Evolutionary conservation across 148 eudicot species (phyloP).

Genomic region (Arctostaphylos glauca): DNA sequence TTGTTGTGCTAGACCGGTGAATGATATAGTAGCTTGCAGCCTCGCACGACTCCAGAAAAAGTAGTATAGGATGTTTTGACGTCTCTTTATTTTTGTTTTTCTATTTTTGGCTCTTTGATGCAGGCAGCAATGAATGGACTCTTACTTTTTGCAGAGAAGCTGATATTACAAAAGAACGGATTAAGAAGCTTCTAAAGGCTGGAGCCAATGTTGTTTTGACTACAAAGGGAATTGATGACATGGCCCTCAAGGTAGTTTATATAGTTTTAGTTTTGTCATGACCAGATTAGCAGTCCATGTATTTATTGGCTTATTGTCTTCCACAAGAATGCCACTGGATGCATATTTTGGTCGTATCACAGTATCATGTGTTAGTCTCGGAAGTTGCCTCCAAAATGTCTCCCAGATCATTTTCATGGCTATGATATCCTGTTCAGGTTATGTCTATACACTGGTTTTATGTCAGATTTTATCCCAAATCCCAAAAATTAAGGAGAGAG

Average conservation of each 20-base stretch:
- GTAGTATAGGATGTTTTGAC: no score
- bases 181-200: slow-evolving; percentile 84
- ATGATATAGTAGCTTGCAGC: no score
- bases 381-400: not conserved
- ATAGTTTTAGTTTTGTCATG: not conserved
- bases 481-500: not conserved
- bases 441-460: not conserved
- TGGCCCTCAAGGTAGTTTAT: slow-evolving; percentile 82
- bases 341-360: not conserved
- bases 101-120: not conserved
- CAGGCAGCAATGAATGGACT: no score
- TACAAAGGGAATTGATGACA: slow-evolving; percentile 96
- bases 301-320: not conserved
- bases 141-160: slow-evolving; percentile 68
- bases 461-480: not conserved
- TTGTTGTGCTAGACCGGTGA: not conserved
- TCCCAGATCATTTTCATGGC: not conserved
- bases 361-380: not conserved
- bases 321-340: not conserved
- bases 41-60: no score
- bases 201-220: slow-evolving; percentile 93
- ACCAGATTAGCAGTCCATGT: not conserved
- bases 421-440: not conserved
- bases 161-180: slow-evolving; percentile 96
- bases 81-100: not conserved